These are phyloP conservation scores for Melanogaster broomeanus DNA, from an alignment of 768 basidiomycete genomes.

Conservation along the genomic window DNA sequence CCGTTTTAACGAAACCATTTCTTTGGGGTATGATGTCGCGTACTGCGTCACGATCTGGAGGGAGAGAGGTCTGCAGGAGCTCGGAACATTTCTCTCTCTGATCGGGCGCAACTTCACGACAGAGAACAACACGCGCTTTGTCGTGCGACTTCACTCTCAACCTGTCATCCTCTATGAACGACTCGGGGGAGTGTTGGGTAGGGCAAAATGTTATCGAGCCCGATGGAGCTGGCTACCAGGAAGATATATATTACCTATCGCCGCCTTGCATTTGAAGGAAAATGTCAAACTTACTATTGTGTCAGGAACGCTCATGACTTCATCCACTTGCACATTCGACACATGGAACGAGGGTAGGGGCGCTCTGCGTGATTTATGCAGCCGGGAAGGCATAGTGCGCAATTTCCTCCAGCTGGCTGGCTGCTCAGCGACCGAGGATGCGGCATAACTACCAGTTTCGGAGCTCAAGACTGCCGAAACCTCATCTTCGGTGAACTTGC, in stretches of 20 bases:
- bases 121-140: conserved; percentile 19
- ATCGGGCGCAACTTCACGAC: conserved; percentile 20
- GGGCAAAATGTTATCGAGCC: conserved; percentile 26
- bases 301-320: neutral
- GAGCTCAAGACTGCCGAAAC: conserved; percentile 28
- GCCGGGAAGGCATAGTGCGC: conserved; percentile 9
- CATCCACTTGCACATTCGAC: neutral
- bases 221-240: conserved; percentile 1
- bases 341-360: neutral
- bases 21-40: conserved; percentile 31
- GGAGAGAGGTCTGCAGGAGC: conserved; percentile 33
- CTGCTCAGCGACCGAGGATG: conserved; percentile 1
- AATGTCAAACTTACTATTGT: conserved; percentile 17
- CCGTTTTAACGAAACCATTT: conserved; percentile 39
- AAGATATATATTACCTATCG: conserved; percentile 8
- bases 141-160: conserved; percentile 22
- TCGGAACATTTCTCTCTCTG: conserved; percentile 22
- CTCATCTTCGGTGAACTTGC: conserved; percentile 28
- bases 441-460: conserved; percentile 24
- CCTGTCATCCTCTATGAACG: conserved; percentile 32
- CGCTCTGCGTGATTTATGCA: conserved; percentile 19
- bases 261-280: neutral
- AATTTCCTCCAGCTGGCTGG: conserved; percentile 2
- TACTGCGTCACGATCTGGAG: conserved; percentile 12
- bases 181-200: conserved; percentile 21